A percentile compares a stretch with the other conserved stretches of the same genome.
Evolutionary conservation across 2,329 filamentous ascomycete genomes (phyloP).

Genomic region (Eurotiales sp.): DNA sequence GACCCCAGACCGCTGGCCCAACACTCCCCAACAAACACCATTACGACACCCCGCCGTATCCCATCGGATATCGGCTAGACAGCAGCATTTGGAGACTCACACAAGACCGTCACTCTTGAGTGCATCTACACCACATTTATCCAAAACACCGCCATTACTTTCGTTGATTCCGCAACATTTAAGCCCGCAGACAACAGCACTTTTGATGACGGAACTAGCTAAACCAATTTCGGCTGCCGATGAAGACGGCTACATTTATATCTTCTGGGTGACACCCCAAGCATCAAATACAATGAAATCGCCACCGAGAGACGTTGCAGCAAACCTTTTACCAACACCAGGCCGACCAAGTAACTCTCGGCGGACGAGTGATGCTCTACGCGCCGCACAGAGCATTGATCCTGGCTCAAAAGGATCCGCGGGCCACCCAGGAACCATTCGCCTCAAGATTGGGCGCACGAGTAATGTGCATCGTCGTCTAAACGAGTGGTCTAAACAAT

Average conservation of each 20-base stretch:
- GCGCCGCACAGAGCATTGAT: slow-evolving; percentile 33
- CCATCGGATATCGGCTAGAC: slow-evolving; percentile 10
- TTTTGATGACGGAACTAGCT: slow-evolving; percentile 70
- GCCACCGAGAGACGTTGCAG: slow-evolving; percentile 54
- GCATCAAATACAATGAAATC: slow-evolving; percentile 46
- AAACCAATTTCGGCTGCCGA: slow-evolving; percentile 71
- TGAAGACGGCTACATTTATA: slow-evolving; percentile 92
- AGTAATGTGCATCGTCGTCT: slow-evolving; percentile 86
- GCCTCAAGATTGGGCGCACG: slow-evolving; percentile 63
- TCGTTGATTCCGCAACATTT: slow-evolving; percentile 67
- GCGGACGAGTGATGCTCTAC: slow-evolving; percentile 35
- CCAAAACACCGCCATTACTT: slow-evolving; percentile 48
- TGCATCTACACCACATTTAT: slow-evolving; percentile 23
- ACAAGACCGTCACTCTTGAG: slow-evolving; percentile 15
- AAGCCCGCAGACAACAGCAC: slow-evolving; percentile 64
- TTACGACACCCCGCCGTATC: slow-evolving; percentile 11
- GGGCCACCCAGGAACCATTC: slow-evolving; percentile 55
- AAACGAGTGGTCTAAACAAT: slow-evolving; percentile 91
- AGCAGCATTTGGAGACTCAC: slow-evolving; percentile 5
- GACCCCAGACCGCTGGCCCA: slow-evolving; percentile 10
- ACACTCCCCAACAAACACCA: slow-evolving; percentile 15
- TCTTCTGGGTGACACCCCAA: slow-evolving; percentile 88
- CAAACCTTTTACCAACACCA: slow-evolving; percentile 56
- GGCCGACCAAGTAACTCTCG: slow-evolving; percentile 24
- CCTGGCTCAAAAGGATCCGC: slow-evolving; percentile 28